These are phyloP conservation scores for Sapria himalayana DNA, from an alignment of 345 rosid genomes.

Conservation along the genomic window DNA sequence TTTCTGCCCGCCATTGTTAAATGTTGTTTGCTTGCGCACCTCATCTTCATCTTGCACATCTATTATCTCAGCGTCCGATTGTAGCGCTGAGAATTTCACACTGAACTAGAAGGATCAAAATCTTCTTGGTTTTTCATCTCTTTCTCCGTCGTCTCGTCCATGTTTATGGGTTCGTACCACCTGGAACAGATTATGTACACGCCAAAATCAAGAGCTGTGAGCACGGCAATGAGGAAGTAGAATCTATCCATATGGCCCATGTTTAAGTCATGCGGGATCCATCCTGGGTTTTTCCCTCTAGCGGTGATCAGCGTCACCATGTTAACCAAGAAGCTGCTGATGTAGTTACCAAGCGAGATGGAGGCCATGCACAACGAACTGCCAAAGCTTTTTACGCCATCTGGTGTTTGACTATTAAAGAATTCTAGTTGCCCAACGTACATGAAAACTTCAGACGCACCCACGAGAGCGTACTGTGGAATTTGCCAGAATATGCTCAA, in stretches of 20 bases:
- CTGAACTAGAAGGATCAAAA: no score
- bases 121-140: conserved; percentile 7
- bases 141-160: conserved; percentile 16
- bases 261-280: conserved; percentile 65
- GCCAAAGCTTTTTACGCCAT: conserved; percentile 77
- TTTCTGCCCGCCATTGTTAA: no score
- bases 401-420: conserved; percentile 77
- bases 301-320: conserved; percentile 47
- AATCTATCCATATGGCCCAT: conserved; percentile 62
- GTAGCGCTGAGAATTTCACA: no score
- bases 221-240: conserved; percentile 38
- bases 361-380: conserved; percentile 96
- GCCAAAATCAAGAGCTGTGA: conserved; percentile 45
- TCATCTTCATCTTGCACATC: no score
- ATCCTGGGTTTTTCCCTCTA: conserved; percentile 31
- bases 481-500: conserved; percentile 73
- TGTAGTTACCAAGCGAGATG: conserved; percentile 74
- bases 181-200: conserved; percentile 41
- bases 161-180: conserved; percentile 54
- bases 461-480: conserved; percentile 66
- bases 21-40: no score
- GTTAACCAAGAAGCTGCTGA: conserved; percentile 50
- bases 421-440: conserved; percentile 83
- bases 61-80: no score
- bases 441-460: conserved; percentile 82